Base-by-base conservation (phyloP, 805 yeast species). In the Candida qinlingensis region DNA sequence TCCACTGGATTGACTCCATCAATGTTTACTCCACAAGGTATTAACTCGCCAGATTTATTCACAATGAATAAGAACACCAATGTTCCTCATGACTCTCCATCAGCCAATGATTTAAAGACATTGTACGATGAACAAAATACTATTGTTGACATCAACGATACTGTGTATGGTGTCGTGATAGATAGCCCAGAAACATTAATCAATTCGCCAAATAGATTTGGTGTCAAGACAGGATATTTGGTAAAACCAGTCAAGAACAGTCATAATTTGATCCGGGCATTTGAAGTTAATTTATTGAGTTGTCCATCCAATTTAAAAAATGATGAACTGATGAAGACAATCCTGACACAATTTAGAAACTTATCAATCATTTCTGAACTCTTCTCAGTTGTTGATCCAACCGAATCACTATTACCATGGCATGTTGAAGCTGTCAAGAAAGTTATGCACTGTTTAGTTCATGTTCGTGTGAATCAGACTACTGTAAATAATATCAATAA, bases 181-280 rank as follows among this genome's bases (percentile, higher is more conserved):
- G 76, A 75, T 31, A 71, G 75, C 25, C 76, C 89, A 0, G 75
- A 82, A 39, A 87, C 91, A 3, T 67, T 87, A 19, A 77, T 86
- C 37, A 84, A 82, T 55, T 83, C 87, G 19, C 85, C 87, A 7
- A 80, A 82, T 26, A 70, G 91, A 44, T 70, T 83, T 45, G 85
- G 91, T 3, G 76, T 85, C 57, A 79, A 80, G 52, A 80, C 87
- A 1, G 94, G 94, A 0, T 85, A 81, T 51, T 63, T 87, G 46
- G 57, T 83, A 7, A 81, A 76, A 49, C 72, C 72, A 34, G 45
- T 62, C 27, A 40, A 45, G 9, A 47, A 63, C 42, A 56, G 57
- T 31, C 57, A 65, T 33, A 58, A 68, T 30, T 52, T 55, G 5
- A 47, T 71, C 40, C 61, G 66, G 10, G 61, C 76, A 4, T 75